Evolutionary conservation across 352 stramenopile species (phyloP).

Genomic region (Blastocystis sp.): DNA sequence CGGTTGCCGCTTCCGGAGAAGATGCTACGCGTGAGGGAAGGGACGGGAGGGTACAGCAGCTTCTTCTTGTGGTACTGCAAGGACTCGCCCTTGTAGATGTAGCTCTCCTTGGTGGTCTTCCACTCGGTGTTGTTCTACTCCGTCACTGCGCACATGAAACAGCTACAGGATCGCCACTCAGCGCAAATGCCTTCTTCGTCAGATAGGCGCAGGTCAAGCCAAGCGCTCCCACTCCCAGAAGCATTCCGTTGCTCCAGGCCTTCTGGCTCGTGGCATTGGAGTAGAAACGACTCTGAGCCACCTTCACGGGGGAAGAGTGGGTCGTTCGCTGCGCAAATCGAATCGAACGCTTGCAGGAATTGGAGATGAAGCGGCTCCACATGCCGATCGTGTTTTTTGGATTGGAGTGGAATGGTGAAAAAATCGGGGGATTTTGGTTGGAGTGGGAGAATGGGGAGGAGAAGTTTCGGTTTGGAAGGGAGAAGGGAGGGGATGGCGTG

Average conservation of each 20-base stretch:
- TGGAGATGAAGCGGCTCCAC: too few relatives aligned
- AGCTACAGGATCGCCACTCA: slow-evolving; percentile 32
- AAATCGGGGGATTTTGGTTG: too few relatives aligned
- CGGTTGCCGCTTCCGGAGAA: slow-evolving; percentile 71
- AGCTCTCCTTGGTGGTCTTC: slow-evolving; percentile 42
- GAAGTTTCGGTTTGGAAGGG: too few relatives aligned
- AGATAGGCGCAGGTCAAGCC: slow-evolving; percentile 54
- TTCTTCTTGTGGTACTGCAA: slow-evolving; percentile 63
- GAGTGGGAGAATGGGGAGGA: too few relatives aligned
- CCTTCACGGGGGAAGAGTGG: not conserved
- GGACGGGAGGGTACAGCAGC: not conserved
- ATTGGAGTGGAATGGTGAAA: too few relatives aligned
- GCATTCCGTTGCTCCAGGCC: slow-evolving; percentile 26
- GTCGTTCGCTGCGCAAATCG: not conserved
- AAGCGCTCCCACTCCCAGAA: slow-evolving; percentile 39
- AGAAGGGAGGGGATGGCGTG: too few relatives aligned
- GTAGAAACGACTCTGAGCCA: not conserved
- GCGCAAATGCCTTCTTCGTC: slow-evolving; percentile 40
- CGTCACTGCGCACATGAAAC: not conserved
- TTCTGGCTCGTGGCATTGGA: not conserved
- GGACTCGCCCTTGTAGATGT: slow-evolving; percentile 54
- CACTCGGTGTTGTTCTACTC: slow-evolving; percentile 29
- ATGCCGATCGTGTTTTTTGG: too few relatives aligned
- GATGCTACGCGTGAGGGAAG: slow-evolving; percentile 30
- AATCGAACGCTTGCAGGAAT: too few relatives aligned